Base-by-base conservation (phyloP, 2,329 filamentous ascomycete genomes). In the Proliferodiscus dingleyae region DNA sequence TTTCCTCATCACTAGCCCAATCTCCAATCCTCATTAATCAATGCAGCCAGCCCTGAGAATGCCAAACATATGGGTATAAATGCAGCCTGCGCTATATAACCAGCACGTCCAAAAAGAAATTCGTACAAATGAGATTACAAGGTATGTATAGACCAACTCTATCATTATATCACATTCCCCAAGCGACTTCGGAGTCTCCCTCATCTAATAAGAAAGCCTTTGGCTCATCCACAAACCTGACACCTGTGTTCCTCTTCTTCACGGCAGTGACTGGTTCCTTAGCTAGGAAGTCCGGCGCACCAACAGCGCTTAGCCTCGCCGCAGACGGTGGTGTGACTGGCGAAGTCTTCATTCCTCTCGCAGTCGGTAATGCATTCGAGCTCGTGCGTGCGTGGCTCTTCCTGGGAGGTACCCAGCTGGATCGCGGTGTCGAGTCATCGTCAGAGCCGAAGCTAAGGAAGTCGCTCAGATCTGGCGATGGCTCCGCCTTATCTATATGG, bases 381-480 rank as follows among this genome's bases (percentile, higher is more conserved):
- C 58, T 55, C 3, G 51, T 43, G 40, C 49, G 47, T 2, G 40
- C 42, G 3, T 42, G 47, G 33, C 36, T 48, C 33, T 37, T 51
- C 10, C 19, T 43, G 23, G 46, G 18, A 21, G 48, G 36, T 5
- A 41, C 49, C 43, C 52, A 52, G 37, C 49, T 52, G 8, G 45
- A 48, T 33, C 54, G 50, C 3, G 59, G 60, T 1, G 56, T 62
- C 4, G 49, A 51, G n/a, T 60, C 59, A 13, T 58, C 57, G 30
- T 62, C 60, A 2, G 55, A 61, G 0, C 48, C 60, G 34, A 53
- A 56, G 16, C 41, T 57, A 7, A 60, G 37, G 36, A 61, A 61
- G 36, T 61, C 60, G 32, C 52, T 55, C 11, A 60, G 34, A 34
- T 62, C 59, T 2, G 61, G 59, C 34, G 58, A 61, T n/a, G 59